Base-by-base conservation (phyloP, 2,329 filamentous ascomycete genomes). In the Shiraia bambusicola region DNA sequence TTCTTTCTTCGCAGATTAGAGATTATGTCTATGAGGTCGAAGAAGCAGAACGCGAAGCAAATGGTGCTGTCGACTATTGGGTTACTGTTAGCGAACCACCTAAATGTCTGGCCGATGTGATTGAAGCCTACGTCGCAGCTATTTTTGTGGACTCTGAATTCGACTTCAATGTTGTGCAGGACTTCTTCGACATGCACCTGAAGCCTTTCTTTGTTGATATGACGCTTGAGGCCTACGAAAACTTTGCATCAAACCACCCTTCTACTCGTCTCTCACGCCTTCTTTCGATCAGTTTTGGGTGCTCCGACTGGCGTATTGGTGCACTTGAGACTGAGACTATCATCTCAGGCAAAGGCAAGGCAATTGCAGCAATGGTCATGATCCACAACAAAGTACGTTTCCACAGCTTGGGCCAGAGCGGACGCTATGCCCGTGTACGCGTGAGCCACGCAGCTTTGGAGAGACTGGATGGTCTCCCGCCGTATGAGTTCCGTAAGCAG, bases 111-210 rank as follows among this genome's bases (percentile, higher is more conserved):
- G 82, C 91, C 0, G 93, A 98, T 66, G 81, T 95, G 27, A 76
- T 97, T 3, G 93, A 98, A 74, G 82, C 92, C 0, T 93, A 90
- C 56, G 72, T 96, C 2, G 93, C 90, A 1, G 92, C 92, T 14
- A 77, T 96, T 15, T 97, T 97, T 63, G 86, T 98, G 9, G 93
- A 98, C 67, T 86, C 88, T 0, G 75, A 78, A 32, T 97, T 92
- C 69, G 73, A 93, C 60, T 96, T 86, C 66, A 65, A 66, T 10
- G 76, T 83, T 13, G 86, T 97, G 1, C 81, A 86, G 49, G 63
- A 64, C 0, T 97, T 98, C 70, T 96, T 95, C 68, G 69, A 81
- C n/a, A 64, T 58, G 11, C 82, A 91, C 50, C 79, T 97, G 40
- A 77, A 78, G 42, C 83, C 82, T 2, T 95, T 83, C 70, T 97